Evolutionary conservation across 495 filamentous ascomycete species (phyloP), one percentile per base, ranked within the genome.

Genomic region (Daldinia caldariorum): DNA sequence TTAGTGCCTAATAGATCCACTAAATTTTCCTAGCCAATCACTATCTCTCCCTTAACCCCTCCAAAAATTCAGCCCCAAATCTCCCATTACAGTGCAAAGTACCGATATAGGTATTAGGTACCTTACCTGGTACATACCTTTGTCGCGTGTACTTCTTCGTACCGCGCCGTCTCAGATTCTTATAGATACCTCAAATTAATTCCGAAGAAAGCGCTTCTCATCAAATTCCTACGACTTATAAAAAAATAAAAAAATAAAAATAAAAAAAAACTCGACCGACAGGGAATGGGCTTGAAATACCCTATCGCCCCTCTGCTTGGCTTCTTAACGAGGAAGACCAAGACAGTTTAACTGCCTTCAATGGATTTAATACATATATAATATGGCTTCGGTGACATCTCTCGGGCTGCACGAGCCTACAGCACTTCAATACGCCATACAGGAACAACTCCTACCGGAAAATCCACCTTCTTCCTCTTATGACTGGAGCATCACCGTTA

Each of bases 381-480:
- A 41, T 64, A 98, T 99, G 95, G 94, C 94, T 66, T 87, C 92
- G 64, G 88, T 95, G 75, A 89, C 87, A 63, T 97, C 94, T 47
- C 86, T 97, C 61, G 95, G 95, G 71, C 82, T 97, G 70, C 94
- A 97, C 79, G 87, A 90, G 76, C 94, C 95, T 65, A 85, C 91
- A 61, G 92, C 89, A 58, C 83, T 98, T 43, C 88, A 87, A 35
- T 94, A 93, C 80, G 89, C 97, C 53, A 87, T 97, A 70, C 84
- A 89, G 56, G 94, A 99, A 76, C 85, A 87, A 22, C 86, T 97
- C 3, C 83, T 98, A 0, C 87, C 90, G 22, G 77, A 86, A 14
- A 86, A 97, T 50, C 89, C 92, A 3, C 82, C 87, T 7, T 78
- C 85, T 37, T 80, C 87, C 31, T 84, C 85, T 13, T 97, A 97